Evolutionary conservation across 768 basidiomycete species (phyloP), one percentile per base, ranked within the genome.

Genomic region (Psilocybe tampanensis): DNA sequence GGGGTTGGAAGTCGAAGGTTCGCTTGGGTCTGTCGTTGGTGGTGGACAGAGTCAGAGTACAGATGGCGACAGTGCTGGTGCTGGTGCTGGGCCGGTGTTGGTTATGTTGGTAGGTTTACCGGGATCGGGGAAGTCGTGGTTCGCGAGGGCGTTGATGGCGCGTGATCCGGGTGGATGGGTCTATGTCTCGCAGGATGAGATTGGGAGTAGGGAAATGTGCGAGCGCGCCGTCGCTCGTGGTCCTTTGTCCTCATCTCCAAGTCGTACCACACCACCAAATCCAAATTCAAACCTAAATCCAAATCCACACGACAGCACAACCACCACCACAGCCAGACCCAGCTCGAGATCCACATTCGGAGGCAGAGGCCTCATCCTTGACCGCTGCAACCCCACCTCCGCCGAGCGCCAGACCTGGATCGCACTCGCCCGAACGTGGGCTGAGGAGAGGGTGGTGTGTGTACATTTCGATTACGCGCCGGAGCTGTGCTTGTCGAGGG

Each of bases 141-240:
- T 39, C n/a, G 36, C 80, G 1, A 72, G 74, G n/a, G 72, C 79
- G 0, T 67, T 86, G 19, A 60, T 79, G 0, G 74, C 76, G 2
- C 73, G 85, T 13, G 72, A 82, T 52, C 73, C 76, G 3, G 60
- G 58, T 3, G 68, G 70, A 0, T 85, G 81, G 81, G 70, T 63
- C 7, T 66, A 71, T 36, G 77, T 86, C 42, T 83, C 81, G 1
- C 83, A 85, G 64, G 86, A 88, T 64, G 84, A 85, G 2, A 67
- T 76, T 4, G 80, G 84, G 0, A 81, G 80, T 52, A 70, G 82
- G 48, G 63, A 72, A 2, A 65, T 71, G 6, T 84, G 84, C 69
- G 84, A 86, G 63, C 68, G 70, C 3, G 80, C 74, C 32, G 77
- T 85, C n/a, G 79, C 82, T 5, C 72, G 74, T 39, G 59, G 60